Evolutionary conservation across 805 yeast genomes (phyloP).

Genomic region (Saccharomycopsis malanga): DNA sequence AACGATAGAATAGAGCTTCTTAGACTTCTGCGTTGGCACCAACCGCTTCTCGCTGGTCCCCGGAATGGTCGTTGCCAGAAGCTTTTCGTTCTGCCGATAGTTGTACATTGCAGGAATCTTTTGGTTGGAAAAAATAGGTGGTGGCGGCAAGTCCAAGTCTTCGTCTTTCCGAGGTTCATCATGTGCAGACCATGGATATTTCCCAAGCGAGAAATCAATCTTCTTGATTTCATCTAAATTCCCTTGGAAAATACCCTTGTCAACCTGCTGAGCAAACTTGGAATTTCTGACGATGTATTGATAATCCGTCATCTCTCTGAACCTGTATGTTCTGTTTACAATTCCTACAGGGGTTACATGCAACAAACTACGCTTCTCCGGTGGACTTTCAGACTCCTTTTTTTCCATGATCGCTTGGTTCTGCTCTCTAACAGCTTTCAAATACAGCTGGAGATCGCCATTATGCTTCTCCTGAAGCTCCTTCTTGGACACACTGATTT

Average conservation of each 20-base stretch:
- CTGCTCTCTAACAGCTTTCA: conserved; percentile 7
- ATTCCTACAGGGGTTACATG: conserved; percentile 57
- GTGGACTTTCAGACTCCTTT: conserved; percentile 34
- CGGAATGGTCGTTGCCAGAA: conserved; percentile 50
- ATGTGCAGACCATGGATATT: conserved; percentile 21
- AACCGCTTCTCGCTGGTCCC: conserved; percentile 41
- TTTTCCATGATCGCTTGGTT: conserved; percentile 1
- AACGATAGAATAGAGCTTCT: conserved; percentile 48
- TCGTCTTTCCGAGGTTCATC: conserved; percentile 5
- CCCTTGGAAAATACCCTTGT: conserved; percentile 36
- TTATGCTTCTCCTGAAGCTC: conserved; percentile 13
- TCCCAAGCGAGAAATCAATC: conserved; percentile 28
- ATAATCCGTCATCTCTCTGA: conserved; percentile 83
- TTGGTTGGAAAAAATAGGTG: conserved; percentile 73
- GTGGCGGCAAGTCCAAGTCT: conserved; percentile 57
- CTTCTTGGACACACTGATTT: conserved; percentile 23
- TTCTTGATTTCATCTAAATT: conserved; percentile 35
- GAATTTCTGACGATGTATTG: conserved; percentile 63
- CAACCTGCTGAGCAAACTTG: conserved; percentile 36
- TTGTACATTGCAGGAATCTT: conserved; percentile 72
- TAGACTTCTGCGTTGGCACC: conserved; percentile 37
- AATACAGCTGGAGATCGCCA: conserved; percentile 17
- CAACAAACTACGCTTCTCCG: conserved; percentile 42
- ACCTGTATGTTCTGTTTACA: conserved; percentile 60
- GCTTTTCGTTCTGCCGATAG: conserved; percentile 66